Conservation (phyloP, 345 rosid genomes). For the Luvunga scandens region DNA sequence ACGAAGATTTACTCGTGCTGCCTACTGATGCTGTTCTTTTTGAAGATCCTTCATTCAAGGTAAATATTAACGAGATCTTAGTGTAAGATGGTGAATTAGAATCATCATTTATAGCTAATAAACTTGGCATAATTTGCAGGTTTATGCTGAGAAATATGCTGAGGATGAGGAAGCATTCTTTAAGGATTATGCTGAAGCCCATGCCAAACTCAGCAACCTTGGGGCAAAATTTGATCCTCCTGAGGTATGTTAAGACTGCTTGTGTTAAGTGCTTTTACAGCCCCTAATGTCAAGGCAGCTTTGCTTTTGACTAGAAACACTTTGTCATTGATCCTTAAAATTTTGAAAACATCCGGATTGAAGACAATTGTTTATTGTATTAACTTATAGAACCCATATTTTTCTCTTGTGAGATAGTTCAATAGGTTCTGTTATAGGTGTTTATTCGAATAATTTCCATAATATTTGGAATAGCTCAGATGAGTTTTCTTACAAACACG, state of each 20-base stretch:
- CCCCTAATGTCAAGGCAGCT: neutral
- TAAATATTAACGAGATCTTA: slow-evolving; percentile 20
- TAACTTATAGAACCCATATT: neutral
- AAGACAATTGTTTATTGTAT: neutral
- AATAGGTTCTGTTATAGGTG: neutral
- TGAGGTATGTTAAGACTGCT: slow-evolving; percentile 53
- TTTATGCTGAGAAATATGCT: slow-evolving; percentile 86
- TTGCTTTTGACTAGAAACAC: neutral
- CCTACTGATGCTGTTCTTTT: slow-evolving; percentile 92
- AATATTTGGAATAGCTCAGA: neutral
- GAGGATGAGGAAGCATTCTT: slow-evolving; percentile 81
- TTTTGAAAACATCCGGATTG: neutral
- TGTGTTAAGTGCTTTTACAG: neutral
- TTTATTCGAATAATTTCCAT: neutral
- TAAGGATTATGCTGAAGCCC: slow-evolving; percentile 95
- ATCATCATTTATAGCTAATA: slow-evolving; percentile 19
- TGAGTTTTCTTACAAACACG: neutral
- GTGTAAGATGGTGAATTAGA: neutral
- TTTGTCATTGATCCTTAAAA: neutral
- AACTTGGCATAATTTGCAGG: slow-evolving; percentile 39
- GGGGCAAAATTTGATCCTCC: slow-evolving; percentile 96
- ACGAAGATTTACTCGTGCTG: slow-evolving; percentile 77
- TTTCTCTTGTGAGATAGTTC: neutral
- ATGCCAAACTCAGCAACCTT: slow-evolving; percentile 88
- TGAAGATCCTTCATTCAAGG: slow-evolving; percentile 94